These are phyloP conservation scores for Dactylella cylindrospora DNA, from an alignment of 2,329 filamentous ascomycete species.

Conservation along the genomic window DNA sequence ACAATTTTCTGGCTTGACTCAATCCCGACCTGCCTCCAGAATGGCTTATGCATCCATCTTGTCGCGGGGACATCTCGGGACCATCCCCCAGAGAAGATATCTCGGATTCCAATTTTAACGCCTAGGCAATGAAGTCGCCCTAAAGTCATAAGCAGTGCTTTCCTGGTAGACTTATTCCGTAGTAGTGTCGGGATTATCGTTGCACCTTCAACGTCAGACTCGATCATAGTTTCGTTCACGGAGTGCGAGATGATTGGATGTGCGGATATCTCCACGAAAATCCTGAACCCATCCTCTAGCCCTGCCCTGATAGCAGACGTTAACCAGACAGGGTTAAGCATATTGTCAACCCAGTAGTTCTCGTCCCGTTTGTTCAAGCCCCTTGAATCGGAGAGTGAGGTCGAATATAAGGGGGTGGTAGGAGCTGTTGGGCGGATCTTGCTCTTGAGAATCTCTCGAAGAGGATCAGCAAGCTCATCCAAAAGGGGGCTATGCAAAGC, in stretches of 20 bases:
- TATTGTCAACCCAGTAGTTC: constrained; percentile 54
- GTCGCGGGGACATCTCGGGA: constrained; percentile 47
- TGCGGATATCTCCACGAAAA: constrained; percentile 54
- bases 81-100: constrained; percentile 48
- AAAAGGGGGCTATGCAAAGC: constrained; percentile 54
- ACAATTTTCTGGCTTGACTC: constrained; percentile 17
- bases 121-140: constrained; percentile 50
- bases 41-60: constrained; percentile 47
- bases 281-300: constrained; percentile 52
- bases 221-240: constrained; percentile 53
- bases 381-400: constrained; percentile 49
- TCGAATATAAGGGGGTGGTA: constrained; percentile 52
- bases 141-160: constrained; percentile 49
- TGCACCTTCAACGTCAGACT: constrained; percentile 50
- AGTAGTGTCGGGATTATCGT: constrained; percentile 50
- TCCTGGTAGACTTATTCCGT: constrained; percentile 48
- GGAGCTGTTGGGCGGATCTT: constrained; percentile 47
- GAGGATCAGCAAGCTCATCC: constrained; percentile 49
- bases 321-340: constrained; percentile 52
- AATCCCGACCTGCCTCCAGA: constrained; percentile 48
- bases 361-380: constrained; percentile 47
- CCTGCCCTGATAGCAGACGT: constrained; percentile 51
- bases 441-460: constrained; percentile 48
- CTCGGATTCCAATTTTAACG: constrained; percentile 49
- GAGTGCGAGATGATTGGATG: constrained; percentile 55